Evolutionary conservation across 2,329 filamentous ascomycete genomes (phyloP).

Genomic region (Colletotrichum liaoningense): DNA sequence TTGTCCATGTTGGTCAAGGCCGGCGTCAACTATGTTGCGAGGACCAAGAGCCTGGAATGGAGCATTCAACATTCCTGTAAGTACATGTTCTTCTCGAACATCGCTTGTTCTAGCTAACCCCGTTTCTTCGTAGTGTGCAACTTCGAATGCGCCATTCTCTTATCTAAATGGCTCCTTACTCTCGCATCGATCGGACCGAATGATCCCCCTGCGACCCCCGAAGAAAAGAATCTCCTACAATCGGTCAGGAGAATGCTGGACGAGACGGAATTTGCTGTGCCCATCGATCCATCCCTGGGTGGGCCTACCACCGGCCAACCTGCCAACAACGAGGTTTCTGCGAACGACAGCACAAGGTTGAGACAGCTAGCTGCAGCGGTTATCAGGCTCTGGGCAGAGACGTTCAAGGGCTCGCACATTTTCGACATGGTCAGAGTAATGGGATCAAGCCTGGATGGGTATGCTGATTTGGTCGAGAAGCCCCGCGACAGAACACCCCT

Average conservation of each 20-base stretch:
- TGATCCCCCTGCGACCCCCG: conserved; percentile 60
- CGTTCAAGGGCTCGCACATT: conserved; percentile 70
- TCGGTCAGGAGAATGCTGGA: conserved; percentile 69
- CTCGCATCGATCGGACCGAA: conserved; percentile 62
- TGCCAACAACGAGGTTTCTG: conserved; percentile 54
- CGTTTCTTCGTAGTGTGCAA: conserved; percentile 61
- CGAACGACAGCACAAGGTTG: conserved; percentile 62
- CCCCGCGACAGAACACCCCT: conserved; percentile 60
- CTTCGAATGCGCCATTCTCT: conserved; percentile 70
- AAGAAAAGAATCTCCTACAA: conserved; percentile 66
- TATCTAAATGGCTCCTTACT: conserved; percentile 71
- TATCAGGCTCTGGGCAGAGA: conserved; percentile 70
- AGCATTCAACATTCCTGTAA: conserved; percentile 71
- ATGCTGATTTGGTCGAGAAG: conserved; percentile 68
- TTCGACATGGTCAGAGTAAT: conserved; percentile 71
- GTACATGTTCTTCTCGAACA: conserved; percentile 41
- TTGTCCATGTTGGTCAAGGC: conserved; percentile 74
- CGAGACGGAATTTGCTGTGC: conserved; percentile 72
- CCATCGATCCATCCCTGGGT: conserved; percentile 66
- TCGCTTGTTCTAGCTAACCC: conserved; percentile 35
- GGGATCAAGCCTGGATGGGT: conserved; percentile 66
- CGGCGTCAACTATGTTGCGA: conserved; percentile 71
- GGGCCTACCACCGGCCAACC: conserved; percentile 50
- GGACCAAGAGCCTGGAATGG: conserved; percentile 71
- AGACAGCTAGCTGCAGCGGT: conserved; percentile 68